These are phyloP conservation scores for Echinochloa phyllopogon DNA, from an alignment of 176 grass and related monocot genomes.

Conservation along the genomic window DNA sequence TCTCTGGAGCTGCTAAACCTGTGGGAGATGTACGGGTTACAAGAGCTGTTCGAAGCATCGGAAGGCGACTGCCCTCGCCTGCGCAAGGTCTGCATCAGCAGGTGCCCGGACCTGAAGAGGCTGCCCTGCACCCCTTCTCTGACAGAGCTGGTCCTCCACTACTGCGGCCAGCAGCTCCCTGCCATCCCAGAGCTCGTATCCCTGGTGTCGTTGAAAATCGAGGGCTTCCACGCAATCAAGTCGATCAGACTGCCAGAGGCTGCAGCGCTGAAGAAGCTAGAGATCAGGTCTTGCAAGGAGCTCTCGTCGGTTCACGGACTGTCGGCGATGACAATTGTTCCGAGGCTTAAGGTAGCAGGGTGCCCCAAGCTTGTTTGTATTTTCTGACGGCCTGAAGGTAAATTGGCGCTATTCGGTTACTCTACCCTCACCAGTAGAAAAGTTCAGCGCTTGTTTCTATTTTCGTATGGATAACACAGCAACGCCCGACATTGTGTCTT, in stretches of 20 bases:
- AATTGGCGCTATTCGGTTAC: background rate
- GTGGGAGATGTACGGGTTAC: constrained; percentile 45
- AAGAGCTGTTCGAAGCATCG: constrained; percentile 32
- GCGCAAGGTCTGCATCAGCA: constrained; percentile 36
- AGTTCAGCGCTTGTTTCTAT: background rate
- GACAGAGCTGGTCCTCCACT: constrained; percentile 40
- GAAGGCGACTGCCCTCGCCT: constrained; percentile 42
- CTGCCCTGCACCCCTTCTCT: constrained; percentile 23
- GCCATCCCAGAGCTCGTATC: constrained; percentile 27
- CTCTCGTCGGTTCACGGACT: constrained; percentile 29
- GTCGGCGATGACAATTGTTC: background rate
- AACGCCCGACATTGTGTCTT: no score
- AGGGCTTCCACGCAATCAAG: constrained; percentile 23
- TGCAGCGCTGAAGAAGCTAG: constrained; percentile 29
- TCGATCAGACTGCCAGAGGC: background rate
- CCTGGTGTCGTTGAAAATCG: constrained; percentile 30
- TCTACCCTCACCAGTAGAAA: background rate
- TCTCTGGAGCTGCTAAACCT: constrained; percentile 43
- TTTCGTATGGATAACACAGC: no score
- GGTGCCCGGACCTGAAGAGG: constrained; percentile 29
- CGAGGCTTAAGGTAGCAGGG: constrained; percentile 33
- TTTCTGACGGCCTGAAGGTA: constrained; percentile 7
- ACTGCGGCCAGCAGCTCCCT: constrained; percentile 30
- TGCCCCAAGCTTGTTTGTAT: constrained; percentile 41
- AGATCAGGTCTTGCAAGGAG: constrained; percentile 39